Percentiles rank a stretch among this genome's conserved stretches.
Evolutionary conservation across 73 alveolate species (phyloP).

Genomic region (Symbiodinium natans): DNA sequence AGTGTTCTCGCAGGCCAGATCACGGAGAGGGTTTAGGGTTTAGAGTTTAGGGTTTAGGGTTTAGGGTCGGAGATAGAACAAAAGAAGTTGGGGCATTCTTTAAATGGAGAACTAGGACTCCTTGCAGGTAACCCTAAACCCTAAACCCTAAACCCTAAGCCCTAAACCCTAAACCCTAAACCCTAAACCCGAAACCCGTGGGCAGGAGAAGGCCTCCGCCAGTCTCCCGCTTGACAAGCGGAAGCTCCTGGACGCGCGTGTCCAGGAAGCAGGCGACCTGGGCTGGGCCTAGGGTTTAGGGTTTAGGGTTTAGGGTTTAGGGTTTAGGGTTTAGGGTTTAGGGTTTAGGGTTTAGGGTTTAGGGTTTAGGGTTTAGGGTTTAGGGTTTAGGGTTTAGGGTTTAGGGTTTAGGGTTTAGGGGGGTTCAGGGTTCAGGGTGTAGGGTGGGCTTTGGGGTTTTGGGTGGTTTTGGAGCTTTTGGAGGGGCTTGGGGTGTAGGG

Average conservation of each 20-base stretch:
- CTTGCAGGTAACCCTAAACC: neutral
- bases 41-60: neutral
- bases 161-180: neutral
- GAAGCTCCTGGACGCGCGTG: conserved; percentile 34
- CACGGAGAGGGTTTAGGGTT: neutral
- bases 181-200: neutral
- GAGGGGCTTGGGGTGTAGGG: no score
- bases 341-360: neutral
- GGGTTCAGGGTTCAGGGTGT: no score
- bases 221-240: conserved; percentile 70
- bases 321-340: neutral
- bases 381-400: no score
- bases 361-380: no score
- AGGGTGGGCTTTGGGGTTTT: no score
- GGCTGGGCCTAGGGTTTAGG: neutral
- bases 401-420: no score
- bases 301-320: neutral
- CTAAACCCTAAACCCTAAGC: neutral
- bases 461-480: no score
- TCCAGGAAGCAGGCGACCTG: conserved; percentile 72
- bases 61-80: no score
- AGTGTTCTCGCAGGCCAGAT: conserved; percentile 46
- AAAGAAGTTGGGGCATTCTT: no score
- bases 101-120: no score
- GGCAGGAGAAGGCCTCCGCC: conserved; percentile 82